phyloP scores from a whole-genome alignment of 495 filamentous ascomycete genomes.

The Sordaria brevicollis region DNA sequence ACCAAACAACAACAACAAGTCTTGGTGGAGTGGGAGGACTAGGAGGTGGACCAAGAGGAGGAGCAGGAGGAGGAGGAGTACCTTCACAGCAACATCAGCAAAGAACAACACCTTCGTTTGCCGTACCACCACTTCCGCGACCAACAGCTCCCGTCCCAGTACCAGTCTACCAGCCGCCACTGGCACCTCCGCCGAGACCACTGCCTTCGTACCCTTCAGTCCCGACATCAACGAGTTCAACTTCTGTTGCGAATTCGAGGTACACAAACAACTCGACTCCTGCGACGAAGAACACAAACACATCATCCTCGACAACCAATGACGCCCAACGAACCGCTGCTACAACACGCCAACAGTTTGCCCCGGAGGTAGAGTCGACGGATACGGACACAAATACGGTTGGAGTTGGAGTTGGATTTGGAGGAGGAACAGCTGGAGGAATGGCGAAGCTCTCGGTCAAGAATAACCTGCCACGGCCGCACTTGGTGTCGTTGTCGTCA shows the following conservation, averaged over 20 bases:
- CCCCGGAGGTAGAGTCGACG: slow-evolving; percentile 1
- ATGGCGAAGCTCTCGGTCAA: neutral
- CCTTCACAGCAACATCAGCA: neutral
- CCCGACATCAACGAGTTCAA: neutral
- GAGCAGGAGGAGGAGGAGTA: neutral
- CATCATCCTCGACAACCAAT: neutral
- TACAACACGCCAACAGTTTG: neutral
- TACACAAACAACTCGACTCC: too few relatives aligned
- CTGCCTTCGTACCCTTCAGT: neutral
- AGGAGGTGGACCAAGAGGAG: neutral
- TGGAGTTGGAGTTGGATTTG: too few relatives aligned
- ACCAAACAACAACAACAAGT: too few relatives aligned
- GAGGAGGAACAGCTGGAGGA: too few relatives aligned
- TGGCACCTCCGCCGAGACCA: neutral
- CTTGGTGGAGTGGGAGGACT: neutral
- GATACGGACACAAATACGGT: neutral
- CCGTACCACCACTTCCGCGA: neutral
- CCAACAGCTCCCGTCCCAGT: neutral
- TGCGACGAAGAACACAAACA: neutral
- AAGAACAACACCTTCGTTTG: too few relatives aligned
- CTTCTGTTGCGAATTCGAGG: too few relatives aligned
- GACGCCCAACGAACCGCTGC: neutral
- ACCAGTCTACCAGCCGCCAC: neutral
- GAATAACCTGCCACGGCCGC: neutral
- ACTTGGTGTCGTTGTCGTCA: neutral